These are phyloP conservation scores for Russula lepida DNA, from an alignment of 768 basidiomycete species.

Conservation along the genomic window DNA sequence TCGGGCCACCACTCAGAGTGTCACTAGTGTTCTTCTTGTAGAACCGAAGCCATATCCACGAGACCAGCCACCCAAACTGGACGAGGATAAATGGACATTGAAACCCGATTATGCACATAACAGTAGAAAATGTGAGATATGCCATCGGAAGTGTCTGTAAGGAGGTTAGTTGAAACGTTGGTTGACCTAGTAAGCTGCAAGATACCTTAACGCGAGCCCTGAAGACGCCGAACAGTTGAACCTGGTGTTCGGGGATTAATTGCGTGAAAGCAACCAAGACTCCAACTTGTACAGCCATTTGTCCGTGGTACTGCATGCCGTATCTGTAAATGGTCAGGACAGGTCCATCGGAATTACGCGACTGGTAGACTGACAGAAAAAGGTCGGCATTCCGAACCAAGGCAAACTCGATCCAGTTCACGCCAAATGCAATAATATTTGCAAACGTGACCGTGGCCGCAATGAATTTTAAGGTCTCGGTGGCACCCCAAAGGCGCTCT, in stretches of 20 bases:
- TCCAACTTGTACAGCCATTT: constrained; percentile 83
- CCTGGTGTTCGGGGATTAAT: constrained; percentile 95
- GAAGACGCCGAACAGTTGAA: constrained; percentile 80
- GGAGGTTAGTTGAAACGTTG: background rate
- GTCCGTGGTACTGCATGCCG: constrained; percentile 85
- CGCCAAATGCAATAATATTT: constrained; percentile 81
- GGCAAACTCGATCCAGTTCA: constrained; percentile 83
- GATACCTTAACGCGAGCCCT: constrained; percentile 84
- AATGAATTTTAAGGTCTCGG: constrained; percentile 83
- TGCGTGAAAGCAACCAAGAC: constrained; percentile 96
- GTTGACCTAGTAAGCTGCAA: background rate
- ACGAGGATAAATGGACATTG: constrained; percentile 89
- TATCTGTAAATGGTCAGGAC: constrained; percentile 41
- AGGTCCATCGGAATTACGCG: constrained; percentile 10
- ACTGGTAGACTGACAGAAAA: constrained; percentile 80
- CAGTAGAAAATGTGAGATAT: constrained; percentile 82
- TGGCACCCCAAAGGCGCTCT: constrained; percentile 88
- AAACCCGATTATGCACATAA: constrained; percentile 74
- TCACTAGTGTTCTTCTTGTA: constrained; percentile 83
- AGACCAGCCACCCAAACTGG: constrained; percentile 98
- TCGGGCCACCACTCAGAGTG: constrained; percentile 48
- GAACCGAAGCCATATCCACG: constrained; percentile 94
- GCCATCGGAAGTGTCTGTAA: constrained; percentile 87
- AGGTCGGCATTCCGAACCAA: constrained; percentile 60
- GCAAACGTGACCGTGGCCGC: constrained; percentile 66